Evolutionary conservation across 306 rosid genomes (phyloP).

Genomic region (Cyamopsis tetragonoloba): DNA sequence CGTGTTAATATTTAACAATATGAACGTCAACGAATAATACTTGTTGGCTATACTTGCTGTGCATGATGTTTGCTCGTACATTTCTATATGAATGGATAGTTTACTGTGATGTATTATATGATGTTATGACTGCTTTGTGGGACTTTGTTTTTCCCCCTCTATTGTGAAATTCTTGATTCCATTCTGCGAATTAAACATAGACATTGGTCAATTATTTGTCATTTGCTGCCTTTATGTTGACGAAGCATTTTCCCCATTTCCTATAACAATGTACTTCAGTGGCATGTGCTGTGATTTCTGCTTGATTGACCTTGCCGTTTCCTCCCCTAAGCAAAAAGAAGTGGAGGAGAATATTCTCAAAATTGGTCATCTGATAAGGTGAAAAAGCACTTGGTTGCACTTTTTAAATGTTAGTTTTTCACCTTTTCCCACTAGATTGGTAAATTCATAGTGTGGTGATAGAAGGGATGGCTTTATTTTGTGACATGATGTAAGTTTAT

Average conservation of each 20-base stretch:
- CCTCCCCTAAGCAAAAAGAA: constrained; percentile 5
- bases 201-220: neutral
- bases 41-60: constrained; percentile 39
- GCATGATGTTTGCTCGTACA: constrained; percentile 31
- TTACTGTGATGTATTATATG: constrained; percentile 11
- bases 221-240: neutral
- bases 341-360: neutral
- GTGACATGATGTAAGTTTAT: neutral
- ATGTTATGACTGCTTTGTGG: neutral
- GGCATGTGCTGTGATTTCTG: constrained; percentile 3
- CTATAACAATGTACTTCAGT: neutral
- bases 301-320: constrained; percentile 5
- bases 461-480: neutral
- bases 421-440: neutral
- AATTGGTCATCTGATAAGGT: neutral
- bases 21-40: constrained; percentile 35
- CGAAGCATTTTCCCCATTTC: constrained; percentile 1
- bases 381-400: constrained; percentile 1
- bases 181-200: neutral
- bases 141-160: too few relatives aligned
- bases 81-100: constrained; percentile 23
- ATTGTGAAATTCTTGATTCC: constrained; percentile 2
- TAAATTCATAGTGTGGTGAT: neutral
- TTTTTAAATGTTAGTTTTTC: neutral
- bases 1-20: constrained; percentile 38